A percentile compares a stretch with the other conserved stretches of the same genome.
Conservation (phyloP, 1,139 yeast genomes). For the Lodderomyces margitis region DNA sequence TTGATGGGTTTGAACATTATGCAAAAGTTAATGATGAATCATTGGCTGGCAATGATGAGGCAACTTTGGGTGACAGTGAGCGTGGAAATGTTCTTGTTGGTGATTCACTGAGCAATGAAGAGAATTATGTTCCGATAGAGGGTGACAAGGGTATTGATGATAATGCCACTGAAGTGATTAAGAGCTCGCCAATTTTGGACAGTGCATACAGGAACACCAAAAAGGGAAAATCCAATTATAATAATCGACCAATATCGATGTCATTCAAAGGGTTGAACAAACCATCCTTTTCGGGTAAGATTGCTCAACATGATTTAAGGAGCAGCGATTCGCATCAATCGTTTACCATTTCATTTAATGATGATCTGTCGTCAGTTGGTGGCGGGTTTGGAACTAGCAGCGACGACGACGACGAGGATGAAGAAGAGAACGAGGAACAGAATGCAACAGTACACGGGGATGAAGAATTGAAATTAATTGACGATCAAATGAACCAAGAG, state of each 20-base stretch:
- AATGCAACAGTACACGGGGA: constrained; percentile 3
- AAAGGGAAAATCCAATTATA: constrained; percentile 17
- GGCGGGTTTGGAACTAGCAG: constrained; percentile 33
- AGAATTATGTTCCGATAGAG: too few species aligned
- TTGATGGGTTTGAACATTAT: constrained; percentile 6
- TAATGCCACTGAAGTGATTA: constrained; percentile 9
- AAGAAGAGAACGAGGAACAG: constrained; percentile 12
- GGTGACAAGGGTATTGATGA: constrained; percentile 2
- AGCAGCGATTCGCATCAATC: constrained; percentile 45
- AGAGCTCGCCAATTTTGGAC: constrained; percentile 25
- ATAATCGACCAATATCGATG: constrained; percentile 59
- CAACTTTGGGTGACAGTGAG: not conserved
- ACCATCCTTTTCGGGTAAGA: constrained; percentile 48
- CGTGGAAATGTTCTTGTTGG: constrained; percentile 11
- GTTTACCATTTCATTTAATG: constrained; percentile 38
- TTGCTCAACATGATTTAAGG: constrained; percentile 29
- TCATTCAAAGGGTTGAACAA: constrained; percentile 64
- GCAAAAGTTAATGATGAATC: constrained; percentile 1
- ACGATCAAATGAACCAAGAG: constrained; percentile 24
- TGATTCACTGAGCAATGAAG: constrained; percentile 2
- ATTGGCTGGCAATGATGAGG: not conserved
- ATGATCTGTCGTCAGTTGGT: constrained; percentile 25
- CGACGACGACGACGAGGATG: constrained; percentile 27
- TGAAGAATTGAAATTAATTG: constrained; percentile 1
- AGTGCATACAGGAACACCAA: constrained; percentile 16